Evolutionary conservation across 208 protist species (phyloP).

Genomic region (Endotrypanum monterogeii): DNA sequence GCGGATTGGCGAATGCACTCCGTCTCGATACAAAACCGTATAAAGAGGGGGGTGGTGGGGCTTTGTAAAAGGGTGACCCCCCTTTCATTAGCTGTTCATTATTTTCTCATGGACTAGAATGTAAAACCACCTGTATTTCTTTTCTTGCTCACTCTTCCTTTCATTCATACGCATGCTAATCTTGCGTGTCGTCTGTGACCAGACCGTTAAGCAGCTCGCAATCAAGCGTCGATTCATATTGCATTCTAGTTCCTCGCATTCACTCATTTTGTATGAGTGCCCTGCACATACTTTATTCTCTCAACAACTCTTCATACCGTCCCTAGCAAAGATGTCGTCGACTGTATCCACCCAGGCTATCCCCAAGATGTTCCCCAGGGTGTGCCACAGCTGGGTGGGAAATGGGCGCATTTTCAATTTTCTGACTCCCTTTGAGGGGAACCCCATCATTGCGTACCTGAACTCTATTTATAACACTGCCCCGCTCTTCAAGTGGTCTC

Average conservation of each 20-base stretch:
- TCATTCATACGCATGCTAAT: neutral
- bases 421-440: conserved; percentile 78
- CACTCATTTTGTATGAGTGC: neutral
- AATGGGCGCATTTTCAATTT: conserved; percentile 72
- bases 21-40: no score
- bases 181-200: neutral
- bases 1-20: no score
- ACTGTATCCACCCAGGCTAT: conserved; percentile 54
- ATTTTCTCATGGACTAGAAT: no score
- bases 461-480: conserved; percentile 89
- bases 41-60: no score
- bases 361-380: conserved; percentile 76
- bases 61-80: no score
- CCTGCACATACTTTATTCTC: neutral
- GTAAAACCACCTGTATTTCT: no score
- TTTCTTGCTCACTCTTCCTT: neutral
- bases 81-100: no score
- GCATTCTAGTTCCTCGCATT: neutral
- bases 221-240: neutral
- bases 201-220: no score
- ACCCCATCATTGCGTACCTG: conserved; percentile 65
- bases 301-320: neutral
- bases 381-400: conserved; percentile 79
- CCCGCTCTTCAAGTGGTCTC: conserved; percentile 88
- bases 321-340: conserved; percentile 40